These are phyloP conservation scores for Cutaneotrichosporon sp. DNA, from an alignment of 1,284 basidiomycete genomes.

Conservation along the genomic window DNA sequence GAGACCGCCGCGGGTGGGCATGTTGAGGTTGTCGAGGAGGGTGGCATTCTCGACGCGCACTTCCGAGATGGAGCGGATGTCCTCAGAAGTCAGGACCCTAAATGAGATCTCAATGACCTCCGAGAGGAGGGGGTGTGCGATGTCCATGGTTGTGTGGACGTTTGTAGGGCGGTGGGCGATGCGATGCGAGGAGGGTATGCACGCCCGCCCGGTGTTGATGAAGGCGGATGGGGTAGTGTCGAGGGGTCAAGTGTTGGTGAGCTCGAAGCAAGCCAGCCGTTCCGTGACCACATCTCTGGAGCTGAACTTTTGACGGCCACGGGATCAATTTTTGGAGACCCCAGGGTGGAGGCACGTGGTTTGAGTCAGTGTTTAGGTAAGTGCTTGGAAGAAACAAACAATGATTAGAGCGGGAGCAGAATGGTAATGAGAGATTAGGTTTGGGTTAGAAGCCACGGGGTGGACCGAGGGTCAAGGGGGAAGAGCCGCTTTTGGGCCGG, in stretches of 20 bases:
- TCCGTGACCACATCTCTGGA: background rate
- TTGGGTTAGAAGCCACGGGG: too few relatives aligned
- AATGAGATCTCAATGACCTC: slow-evolving; percentile 86
- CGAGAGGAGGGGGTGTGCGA: slow-evolving; percentile 83
- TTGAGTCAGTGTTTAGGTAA: background rate
- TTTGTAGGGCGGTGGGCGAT: slow-evolving; percentile 14
- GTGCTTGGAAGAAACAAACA: too few relatives aligned
- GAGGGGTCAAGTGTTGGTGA: slow-evolving; percentile 6
- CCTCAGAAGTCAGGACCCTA: slow-evolving; percentile 86
- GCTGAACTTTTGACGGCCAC: slow-evolving; percentile 7
- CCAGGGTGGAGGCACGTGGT: slow-evolving; percentile 1
- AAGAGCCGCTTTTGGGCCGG: too few relatives aligned
- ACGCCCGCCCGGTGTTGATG: slow-evolving; percentile 12
- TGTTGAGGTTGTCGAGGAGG: slow-evolving; percentile 89
- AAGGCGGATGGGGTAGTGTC: slow-evolving; percentile 8
- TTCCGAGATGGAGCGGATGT: slow-evolving; percentile 90
- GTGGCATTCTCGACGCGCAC: slow-evolving; percentile 94
- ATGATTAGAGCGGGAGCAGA: background rate
- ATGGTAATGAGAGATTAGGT: background rate
- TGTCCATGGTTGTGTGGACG: slow-evolving; percentile 72
- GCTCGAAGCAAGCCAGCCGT: background rate
- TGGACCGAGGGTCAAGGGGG: too few relatives aligned
- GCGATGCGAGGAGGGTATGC: slow-evolving; percentile 17
- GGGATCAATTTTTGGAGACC: slow-evolving; percentile 3
- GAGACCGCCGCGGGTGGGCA: slow-evolving; percentile 87